Evolutionary conservation across 2,329 filamentous ascomycete species (phyloP).

Genomic region (Colletotrichum brevisporum): DNA sequence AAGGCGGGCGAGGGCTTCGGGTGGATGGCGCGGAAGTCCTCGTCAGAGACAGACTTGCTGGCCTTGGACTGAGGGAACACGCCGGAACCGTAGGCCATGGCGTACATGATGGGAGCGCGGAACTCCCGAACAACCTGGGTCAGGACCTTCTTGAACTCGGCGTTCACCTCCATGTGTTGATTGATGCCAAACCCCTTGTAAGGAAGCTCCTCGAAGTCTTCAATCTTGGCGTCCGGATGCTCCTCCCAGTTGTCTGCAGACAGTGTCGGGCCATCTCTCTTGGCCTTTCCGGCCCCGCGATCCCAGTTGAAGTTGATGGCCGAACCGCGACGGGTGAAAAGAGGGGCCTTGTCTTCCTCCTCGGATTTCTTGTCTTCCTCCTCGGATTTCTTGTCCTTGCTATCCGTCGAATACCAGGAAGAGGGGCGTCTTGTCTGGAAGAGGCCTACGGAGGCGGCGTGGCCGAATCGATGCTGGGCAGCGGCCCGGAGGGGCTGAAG

Average conservation of each 20-base stretch:
- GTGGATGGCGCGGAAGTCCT: constrained; percentile 76
- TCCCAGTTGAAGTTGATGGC: constrained; percentile 42
- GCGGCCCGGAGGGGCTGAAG: constrained; percentile 7
- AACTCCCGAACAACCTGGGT: constrained; percentile 93
- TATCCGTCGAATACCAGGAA: constrained; percentile 25
- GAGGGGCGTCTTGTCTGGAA: background rate
- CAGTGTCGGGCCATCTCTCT: constrained; percentile 31
- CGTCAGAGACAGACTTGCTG: constrained; percentile 66
- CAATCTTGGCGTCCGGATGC: constrained; percentile 56
- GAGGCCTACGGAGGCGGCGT: background rate
- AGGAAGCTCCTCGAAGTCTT: constrained; percentile 61
- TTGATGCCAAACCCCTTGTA: constrained; percentile 85
- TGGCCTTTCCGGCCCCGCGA: constrained; percentile 26
- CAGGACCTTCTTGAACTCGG: constrained; percentile 93
- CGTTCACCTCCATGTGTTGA: constrained; percentile 95
- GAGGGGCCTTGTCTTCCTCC: constrained; percentile 9
- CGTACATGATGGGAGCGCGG: constrained; percentile 92
- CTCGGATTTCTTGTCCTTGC: constrained; percentile 12
- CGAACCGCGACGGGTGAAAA: constrained; percentile 36
- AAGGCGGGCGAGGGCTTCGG: constrained; percentile 86
- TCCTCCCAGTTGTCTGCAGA: constrained; percentile 58
- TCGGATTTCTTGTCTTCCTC: constrained; percentile 8
- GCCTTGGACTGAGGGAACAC: constrained; percentile 85
- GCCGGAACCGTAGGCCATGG: constrained; percentile 96
- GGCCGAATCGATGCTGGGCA: constrained; percentile 8